Base-by-base conservation (phyloP, 768 basidiomycete species). In the Gelatoporia subvermispora region DNA sequence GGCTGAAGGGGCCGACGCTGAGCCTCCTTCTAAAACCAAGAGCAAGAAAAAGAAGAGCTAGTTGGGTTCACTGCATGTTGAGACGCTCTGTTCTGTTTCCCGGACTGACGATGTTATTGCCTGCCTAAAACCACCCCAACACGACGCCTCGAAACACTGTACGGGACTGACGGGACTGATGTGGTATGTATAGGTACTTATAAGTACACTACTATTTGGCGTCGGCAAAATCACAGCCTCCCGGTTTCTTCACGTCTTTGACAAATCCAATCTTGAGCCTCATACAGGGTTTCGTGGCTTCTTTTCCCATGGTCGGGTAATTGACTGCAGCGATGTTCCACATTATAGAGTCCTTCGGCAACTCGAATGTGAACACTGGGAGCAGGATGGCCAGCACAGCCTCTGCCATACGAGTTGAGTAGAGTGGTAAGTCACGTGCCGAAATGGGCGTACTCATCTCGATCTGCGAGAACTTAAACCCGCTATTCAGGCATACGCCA, bases 391-490 rank as follows among this genome's bases (percentile, higher is more conserved):
- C 28, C 28, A 31, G 28, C 28, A 31, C 28, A 31, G 28, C 28
- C 13, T 31, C 28, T 31, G 28, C 28, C 28, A 5, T 31, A 13
- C 28, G 7, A 31, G 13, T 31, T 13, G 28, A 31, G 5, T 31
- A 13, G 7, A 31, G 13, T 13, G 5, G 13, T 31, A 7, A 31
- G 5, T 31, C 22, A 64, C n/a, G n/a, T n/a, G n/a, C n/a, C n/a
- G n/a, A n/a, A n/a, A n/a, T n/a, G n/a, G n/a, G n/a, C 72, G 20
- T 55, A 78, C 76, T 77, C 65, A 76, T 75, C 56, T 78, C 76
- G 7, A 79, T 63, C 51, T 78, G 72, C 2, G 76, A 71, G 62
- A 80, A 78, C 55, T 78, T 77, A 65, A 77, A 77, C 0, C 76
- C 77, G 24, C 74, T 75, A 47, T 20, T 39, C 3, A 16, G n/a